Evolutionary conservation across 192 early-diverging fungal genomes (phyloP).

Genomic region (Thoreauomyces humboldtii): DNA sequence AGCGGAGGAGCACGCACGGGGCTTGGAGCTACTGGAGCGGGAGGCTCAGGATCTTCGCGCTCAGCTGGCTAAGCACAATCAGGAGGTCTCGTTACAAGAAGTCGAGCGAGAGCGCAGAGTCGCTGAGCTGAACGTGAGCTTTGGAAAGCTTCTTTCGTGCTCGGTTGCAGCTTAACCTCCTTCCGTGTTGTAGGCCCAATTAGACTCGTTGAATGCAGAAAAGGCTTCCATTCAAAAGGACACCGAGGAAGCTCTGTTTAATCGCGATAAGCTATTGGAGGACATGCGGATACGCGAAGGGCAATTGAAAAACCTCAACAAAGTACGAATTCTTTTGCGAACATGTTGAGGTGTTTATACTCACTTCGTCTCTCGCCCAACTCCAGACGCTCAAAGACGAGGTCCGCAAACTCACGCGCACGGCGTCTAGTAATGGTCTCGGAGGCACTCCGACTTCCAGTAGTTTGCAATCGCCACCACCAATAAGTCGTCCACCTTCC

Average conservation of each 20-base stretch:
- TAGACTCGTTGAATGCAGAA: slow-evolving; percentile 19
- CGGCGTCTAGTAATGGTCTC: slow-evolving; percentile 26
- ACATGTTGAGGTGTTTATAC: background rate
- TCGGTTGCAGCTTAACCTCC: background rate
- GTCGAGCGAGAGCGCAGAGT: background rate
- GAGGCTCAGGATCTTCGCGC: too few species aligned
- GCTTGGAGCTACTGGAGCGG: too few species aligned
- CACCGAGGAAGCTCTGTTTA: slow-evolving; percentile 4
- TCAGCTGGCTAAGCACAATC: too few species aligned
- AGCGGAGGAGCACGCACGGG: too few species aligned
- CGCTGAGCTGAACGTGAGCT: background rate
- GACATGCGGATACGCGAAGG: slow-evolving; percentile 65
- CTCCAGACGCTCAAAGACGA: slow-evolving; percentile 74
- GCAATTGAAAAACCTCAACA: slow-evolving; percentile 69
- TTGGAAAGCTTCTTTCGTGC: background rate
- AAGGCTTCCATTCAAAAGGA: slow-evolving; percentile 20
- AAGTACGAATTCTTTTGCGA: slow-evolving; percentile 59
- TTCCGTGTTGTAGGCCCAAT: background rate
- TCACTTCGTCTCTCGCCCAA: background rate
- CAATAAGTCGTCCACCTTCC: slow-evolving; percentile 23
- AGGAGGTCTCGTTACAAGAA: background rate
- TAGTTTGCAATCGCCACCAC: slow-evolving; percentile 22
- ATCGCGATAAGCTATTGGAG: slow-evolving; percentile 58
- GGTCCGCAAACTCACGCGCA: slow-evolving; percentile 64
- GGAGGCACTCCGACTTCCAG: slow-evolving; percentile 14